Conservation (phyloP, 352 stramenopile species). For the Elongisporangium undulatum region DNA sequence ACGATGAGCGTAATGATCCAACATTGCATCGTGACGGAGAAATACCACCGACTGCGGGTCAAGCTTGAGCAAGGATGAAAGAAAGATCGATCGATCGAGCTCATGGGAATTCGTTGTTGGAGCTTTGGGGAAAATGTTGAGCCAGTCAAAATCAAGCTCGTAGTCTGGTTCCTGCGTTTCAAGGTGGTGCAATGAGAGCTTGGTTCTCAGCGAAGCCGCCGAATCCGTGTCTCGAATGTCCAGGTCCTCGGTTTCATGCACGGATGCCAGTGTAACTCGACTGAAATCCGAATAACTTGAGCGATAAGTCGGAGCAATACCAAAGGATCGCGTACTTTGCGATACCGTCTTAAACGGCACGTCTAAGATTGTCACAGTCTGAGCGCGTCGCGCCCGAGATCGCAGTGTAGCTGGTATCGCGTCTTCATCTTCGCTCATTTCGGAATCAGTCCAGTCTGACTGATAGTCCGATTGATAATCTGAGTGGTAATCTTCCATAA, state of each 20-base stretch:
- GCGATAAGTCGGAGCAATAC: constrained; percentile 9
- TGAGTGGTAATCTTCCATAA: background rate
- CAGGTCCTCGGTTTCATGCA: background rate
- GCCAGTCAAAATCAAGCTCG: constrained; percentile 75
- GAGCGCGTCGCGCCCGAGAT: constrained; percentile 26
- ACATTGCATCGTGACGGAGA: constrained; percentile 42
- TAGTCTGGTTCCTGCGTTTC: constrained; percentile 57
- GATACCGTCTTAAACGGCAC: constrained; percentile 9
- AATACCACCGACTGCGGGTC: constrained; percentile 56
- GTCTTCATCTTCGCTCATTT: constrained; percentile 19
- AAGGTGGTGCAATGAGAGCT: constrained; percentile 21
- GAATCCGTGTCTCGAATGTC: background rate
- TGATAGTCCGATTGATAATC: background rate
- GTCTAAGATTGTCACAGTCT: constrained; percentile 35
- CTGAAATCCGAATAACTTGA: constrained; percentile 1
- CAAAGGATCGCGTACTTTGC: constrained; percentile 15
- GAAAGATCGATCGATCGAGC: constrained; percentile 36
- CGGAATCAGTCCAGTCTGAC: background rate
- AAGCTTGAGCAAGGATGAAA: constrained; percentile 54
- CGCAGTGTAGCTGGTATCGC: constrained; percentile 6
- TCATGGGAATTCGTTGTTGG: constrained; percentile 27
- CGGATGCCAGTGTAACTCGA: constrained; percentile 1
- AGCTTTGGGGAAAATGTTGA: constrained; percentile 76
- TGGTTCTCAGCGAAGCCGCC: background rate
- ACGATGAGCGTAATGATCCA: constrained; percentile 41